Percentiles rank a stretch among this genome's conserved stretches.
phyloP scores from a whole-genome alignment of 441 rosid species.

The Biscutella laevigata region DNA sequence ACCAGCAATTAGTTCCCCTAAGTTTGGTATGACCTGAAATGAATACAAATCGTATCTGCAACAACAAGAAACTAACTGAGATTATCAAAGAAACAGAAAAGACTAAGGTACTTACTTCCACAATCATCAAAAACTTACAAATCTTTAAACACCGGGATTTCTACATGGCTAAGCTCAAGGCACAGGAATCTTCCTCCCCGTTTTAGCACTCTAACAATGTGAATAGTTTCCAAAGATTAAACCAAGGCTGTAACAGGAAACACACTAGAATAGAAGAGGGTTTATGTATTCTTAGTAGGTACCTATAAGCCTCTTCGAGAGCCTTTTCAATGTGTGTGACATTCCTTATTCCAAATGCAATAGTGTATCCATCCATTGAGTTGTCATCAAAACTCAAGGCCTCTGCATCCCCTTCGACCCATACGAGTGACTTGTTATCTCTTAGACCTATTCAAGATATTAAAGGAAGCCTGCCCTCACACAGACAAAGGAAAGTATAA shows the following conservation, averaged over 20 bases:
- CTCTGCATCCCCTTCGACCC: constrained; percentile 96
- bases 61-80: neutral
- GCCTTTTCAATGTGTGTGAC: constrained; percentile 92
- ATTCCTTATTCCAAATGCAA: constrained; percentile 95
- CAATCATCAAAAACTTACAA: constrained; percentile 44
- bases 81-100: neutral
- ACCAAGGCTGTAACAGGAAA: neutral
- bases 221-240: neutral
- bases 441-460: constrained; percentile 41
- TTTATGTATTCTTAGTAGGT: neutral
- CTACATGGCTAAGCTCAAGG: constrained; percentile 90
- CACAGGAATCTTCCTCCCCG: constrained; percentile 92
- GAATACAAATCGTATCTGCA: constrained; percentile 82
- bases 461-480: neutral
- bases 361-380: constrained; percentile 87
- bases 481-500: neutral
- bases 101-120: neutral
- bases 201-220: constrained; percentile 56
- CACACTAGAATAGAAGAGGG: neutral
- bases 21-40: constrained; percentile 64
- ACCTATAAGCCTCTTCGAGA: constrained; percentile 87
- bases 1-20: constrained; percentile 76
- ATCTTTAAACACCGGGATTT: constrained; percentile 73
- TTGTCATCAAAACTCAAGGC: constrained; percentile 61
- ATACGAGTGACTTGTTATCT: constrained; percentile 54